These are phyloP conservation scores for Starmerella powellii DNA, from an alignment of 805 yeast genomes.

Conservation along the genomic window DNA sequence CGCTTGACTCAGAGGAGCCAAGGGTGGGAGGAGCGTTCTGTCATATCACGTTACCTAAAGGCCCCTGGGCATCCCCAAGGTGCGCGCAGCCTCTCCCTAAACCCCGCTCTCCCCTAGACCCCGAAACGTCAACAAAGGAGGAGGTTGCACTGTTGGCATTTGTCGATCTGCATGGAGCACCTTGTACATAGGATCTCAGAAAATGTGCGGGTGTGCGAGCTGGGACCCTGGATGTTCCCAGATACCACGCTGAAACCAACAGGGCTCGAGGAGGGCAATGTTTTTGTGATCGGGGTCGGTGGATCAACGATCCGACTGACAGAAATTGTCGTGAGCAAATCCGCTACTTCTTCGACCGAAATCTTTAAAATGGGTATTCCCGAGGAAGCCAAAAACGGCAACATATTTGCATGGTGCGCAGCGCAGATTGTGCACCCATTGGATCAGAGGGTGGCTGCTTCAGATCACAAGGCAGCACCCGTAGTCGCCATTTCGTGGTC, in stretches of 20 bases:
- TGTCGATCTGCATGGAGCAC: conserved; percentile 1
- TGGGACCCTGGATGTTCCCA: conserved; percentile 21
- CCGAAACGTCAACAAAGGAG: too few relatives aligned
- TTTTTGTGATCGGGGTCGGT: conserved; percentile 21
- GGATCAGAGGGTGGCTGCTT: neutral
- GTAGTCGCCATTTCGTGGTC: conserved; percentile 22
- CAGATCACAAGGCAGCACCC: neutral
- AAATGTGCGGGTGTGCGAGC: conserved; percentile 2
- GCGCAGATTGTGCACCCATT: conserved; percentile 6
- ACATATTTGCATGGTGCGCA: conserved; percentile 19
- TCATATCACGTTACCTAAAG: too few relatives aligned
- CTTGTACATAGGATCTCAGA: conserved; percentile 3
- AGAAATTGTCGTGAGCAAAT: neutral
- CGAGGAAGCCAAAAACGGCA: conserved; percentile 7
- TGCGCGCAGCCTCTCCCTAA: too few relatives aligned
- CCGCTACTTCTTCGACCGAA: neutral
- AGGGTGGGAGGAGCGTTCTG: too few relatives aligned
- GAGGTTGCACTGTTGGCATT: too few relatives aligned
- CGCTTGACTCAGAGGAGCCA: too few relatives aligned
- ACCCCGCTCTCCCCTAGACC: too few relatives aligned
- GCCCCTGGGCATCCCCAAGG: too few relatives aligned
- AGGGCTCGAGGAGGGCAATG: conserved; percentile 14
- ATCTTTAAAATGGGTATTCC: conserved; percentile 6
- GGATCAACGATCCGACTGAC: conserved; percentile 22
- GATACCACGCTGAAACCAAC: conserved; percentile 5